Percentiles rank a stretch among this genome's conserved stretches.
phyloP scores from a whole-genome alignment of 176 grass and related monocot genomes.

The Tillandsia leiboldiana region DNA sequence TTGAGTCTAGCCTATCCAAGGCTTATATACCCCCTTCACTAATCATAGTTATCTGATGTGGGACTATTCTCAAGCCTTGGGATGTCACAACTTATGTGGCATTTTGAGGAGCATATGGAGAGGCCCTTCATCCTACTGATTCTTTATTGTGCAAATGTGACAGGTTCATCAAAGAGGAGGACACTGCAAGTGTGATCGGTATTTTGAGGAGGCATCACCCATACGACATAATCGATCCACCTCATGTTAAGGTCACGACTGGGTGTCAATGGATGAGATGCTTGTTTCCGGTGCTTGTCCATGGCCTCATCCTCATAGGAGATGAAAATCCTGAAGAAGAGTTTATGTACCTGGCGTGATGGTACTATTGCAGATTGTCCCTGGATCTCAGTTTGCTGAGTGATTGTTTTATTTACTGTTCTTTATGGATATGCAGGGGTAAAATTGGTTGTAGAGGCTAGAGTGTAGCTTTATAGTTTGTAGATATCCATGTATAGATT shows the following conservation, averaged over 20 bases:
- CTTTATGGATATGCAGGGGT: too few species aligned
- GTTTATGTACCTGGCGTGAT: slow-evolving; percentile 46
- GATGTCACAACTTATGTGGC: too few species aligned
- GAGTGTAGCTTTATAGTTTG: too few species aligned
- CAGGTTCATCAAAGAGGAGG: slow-evolving; percentile 80
- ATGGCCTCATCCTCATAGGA: slow-evolving; percentile 68
- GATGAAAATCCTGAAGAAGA: slow-evolving; percentile 37
- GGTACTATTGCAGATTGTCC: background rate
- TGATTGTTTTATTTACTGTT: too few species aligned
- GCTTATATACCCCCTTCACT: too few species aligned
- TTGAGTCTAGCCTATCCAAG: too few species aligned
- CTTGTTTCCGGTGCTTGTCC: slow-evolving; percentile 61
- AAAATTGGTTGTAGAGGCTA: too few species aligned
- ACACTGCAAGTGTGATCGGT: slow-evolving; percentile 69
- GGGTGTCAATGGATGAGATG: slow-evolving; percentile 52
- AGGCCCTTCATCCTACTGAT: slow-evolving; percentile 1
- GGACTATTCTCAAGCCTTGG: too few species aligned
- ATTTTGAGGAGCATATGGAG: too few species aligned
- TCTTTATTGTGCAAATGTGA: background rate
- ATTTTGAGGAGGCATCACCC: slow-evolving; percentile 55
- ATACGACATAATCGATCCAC: slow-evolving; percentile 51
- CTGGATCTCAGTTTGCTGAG: too few species aligned
- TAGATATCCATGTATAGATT: too few species aligned
- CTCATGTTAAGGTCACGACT: slow-evolving; percentile 28
- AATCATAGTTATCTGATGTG: too few species aligned